Base-by-base conservation (phyloP, 441 rosid genomes). In the Erodium chrysanthum region DNA sequence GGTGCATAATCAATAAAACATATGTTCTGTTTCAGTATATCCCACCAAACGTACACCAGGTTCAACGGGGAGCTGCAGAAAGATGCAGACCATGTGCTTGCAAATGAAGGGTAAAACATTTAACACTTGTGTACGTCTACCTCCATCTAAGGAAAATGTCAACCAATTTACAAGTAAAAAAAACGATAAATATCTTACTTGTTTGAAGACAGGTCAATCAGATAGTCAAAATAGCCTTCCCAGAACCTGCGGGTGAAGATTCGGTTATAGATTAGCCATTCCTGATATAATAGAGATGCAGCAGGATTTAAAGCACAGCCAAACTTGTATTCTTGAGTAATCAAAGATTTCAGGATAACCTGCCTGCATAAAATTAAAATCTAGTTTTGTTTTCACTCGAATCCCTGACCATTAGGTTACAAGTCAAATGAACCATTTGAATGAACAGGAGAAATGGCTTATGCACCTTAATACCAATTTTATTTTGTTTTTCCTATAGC, bases 181-280 rank as follows among this genome's bases (percentile, higher is more conserved):
- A 67, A 27, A 50, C 50, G 23, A 17, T 64, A 69, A 35, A 18
- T 50, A 68, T 75, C 91, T 88, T 82, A 88, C 99, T 86, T 88
- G 86, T 77, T 85, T 17, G 96, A 85, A 70, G 88, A 88, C 71
- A 69, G 85, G 78, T 95, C 96, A 94, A 92, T 86, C 71, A 92
- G 86, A 86, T 82, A 77, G 75, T 95, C 99, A 73, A 91, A 92
- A 79, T 87, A 95, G 69, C 94, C 95, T 79, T 95, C 98, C 99
- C 98, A 95, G 76, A 95, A 95, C 83, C 99, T 95, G 85, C 81
- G 82, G 71, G 29, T 59, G 33, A 0, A 74, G 42, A 58, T 61
- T 69, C 66, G 67, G 48, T 59, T 11, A 59, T 23, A 22, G n/a
- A 59, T 59, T 23, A 59, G 15, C 31, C 14, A 58, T 58, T 21